Base-by-base conservation (phyloP, 2,329 filamentous ascomycete species). In the Talaromyces sp. region DNA sequence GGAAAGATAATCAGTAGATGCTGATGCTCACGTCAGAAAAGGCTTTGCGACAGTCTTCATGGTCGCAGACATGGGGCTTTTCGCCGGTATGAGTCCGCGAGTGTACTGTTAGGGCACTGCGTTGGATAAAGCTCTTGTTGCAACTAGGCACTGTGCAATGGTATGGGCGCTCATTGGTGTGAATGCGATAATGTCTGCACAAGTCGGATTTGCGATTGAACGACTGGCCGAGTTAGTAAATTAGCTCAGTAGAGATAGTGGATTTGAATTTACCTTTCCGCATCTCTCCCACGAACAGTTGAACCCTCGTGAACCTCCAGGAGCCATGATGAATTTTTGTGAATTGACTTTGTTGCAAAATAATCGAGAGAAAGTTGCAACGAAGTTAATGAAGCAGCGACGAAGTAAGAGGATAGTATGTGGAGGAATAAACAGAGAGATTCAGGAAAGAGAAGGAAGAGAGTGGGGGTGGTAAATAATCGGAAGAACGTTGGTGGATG, bases 131-230 rank as follows among this genome's bases (percentile, higher is more conserved):
- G 69, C 78, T 81, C 71, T 82, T 82, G 64, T 77, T 78, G 72
- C 80, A 82, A 65, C 78, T 77, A 61, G 76, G 73, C 58, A 79
- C 75, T 1, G 73, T 79, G 70, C 80, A 82, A 59, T 78, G 76
- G 67, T 82, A 81, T n/a, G 80, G 80, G 57, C 80, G 77, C 68
- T 81, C 80, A 69, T 81, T 81, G 68, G 80, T 82, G 64, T 82
- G 80, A 71, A 81, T 82, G 64, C 80, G 78, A 69, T 78, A 79
- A 69, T 82, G 80, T 67, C 80, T 74, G 69, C 78, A 78, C 47
- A 82, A 75, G 70, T 82, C 80, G 25, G 80, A 82, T 66, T 82
- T 82, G 72, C 80, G 78, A 74, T 81, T 81, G 74, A 82, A 82
- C 6, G 79, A 80, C 80, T 82, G 68, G 57, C 11, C 7, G 15